Conservation (phyloP, 371 early-diverging fungal species). For the Syncephalastrum contaminatum region DNA sequence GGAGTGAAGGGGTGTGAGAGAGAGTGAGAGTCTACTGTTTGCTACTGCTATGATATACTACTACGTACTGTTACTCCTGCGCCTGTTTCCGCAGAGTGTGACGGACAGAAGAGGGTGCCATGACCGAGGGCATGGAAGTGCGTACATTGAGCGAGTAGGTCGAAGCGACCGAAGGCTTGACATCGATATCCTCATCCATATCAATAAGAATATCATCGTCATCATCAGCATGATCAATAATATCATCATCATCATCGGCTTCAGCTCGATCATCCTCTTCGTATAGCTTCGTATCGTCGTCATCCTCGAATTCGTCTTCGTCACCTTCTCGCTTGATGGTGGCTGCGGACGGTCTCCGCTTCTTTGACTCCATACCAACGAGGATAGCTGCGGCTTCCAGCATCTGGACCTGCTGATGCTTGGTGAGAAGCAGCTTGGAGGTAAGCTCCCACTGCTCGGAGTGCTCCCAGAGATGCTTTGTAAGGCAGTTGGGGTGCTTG, state of each 20-base stretch:
- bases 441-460: constrained; percentile 68
- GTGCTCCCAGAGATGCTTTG: constrained; percentile 75
- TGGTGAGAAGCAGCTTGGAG: constrained; percentile 61
- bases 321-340: not conserved
- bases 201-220: constrained; percentile 7
- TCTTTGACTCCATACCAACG: constrained; percentile 37
- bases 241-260: not conserved
- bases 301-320: constrained; percentile 2
- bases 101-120: no score
- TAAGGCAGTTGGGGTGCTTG: constrained; percentile 60
- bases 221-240: not conserved
- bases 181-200: constrained; percentile 1
- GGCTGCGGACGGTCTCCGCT: not conserved
- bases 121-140: no score
- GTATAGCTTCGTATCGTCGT: constrained; percentile 5
- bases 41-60: no score
- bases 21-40: no score
- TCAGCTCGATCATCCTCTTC: not conserved
- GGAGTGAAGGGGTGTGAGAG: no score
- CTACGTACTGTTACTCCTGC: no score
- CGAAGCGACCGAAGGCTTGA: no score
- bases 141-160: no score
- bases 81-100: no score
- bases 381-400: constrained; percentile 62
- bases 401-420: constrained; percentile 73